Evolutionary conservation across 2,329 filamentous ascomycete genomes (phyloP), one percentile per base, ranked within the genome.

Genomic region (Colletotrichum acutatum): DNA sequence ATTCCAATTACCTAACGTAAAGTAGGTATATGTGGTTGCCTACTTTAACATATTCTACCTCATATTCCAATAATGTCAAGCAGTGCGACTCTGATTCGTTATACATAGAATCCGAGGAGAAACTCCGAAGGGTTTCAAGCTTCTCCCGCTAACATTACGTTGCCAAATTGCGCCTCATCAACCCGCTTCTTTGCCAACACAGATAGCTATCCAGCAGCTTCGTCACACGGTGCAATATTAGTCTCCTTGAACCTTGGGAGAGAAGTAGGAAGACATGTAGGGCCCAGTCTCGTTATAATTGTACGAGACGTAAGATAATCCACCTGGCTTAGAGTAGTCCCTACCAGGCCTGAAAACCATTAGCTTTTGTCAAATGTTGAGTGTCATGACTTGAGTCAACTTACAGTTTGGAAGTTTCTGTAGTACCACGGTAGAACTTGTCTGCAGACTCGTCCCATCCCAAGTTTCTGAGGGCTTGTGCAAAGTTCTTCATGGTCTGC

Each of bases 251-350:
- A 58, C 37, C 30, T n/a, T 37, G 2, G 69, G 65, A 9, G 69
- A 68, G 30, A 71, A 71, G 28, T 68, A 71, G 4, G 58, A 71
- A 22, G 69, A 68, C 65, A 71, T 62, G n/a, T 71, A 71, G 24
- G 59, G 65, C n/a, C 69, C 64, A 16, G 34, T 68, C 12, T 42
- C 34, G 7, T 66, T 54, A 9, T 71, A 68, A 28, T 59, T 63
- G 37, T 71, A 63, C 1, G 65, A 71, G 7, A 71, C 69, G 2
- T 68, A 71, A 12, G 52, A 58, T 3, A 68, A 8, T 8, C 69
- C 69, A 12, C 69, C 69, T 5, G 65, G 57, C 19, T 68, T 63
- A 8, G 69, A 68, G 52, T 68, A 53, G 11, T 71, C 64, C 46
- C 65, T 24, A 5, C 69, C 69, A 14, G 64, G 52, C 12, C 69